Percentiles rank a stretch among this genome's conserved stretches.
These are phyloP conservation scores for Spergularia azorica DNA, from an alignment of 179 eudicot genomes.

Conservation along the genomic window DNA sequence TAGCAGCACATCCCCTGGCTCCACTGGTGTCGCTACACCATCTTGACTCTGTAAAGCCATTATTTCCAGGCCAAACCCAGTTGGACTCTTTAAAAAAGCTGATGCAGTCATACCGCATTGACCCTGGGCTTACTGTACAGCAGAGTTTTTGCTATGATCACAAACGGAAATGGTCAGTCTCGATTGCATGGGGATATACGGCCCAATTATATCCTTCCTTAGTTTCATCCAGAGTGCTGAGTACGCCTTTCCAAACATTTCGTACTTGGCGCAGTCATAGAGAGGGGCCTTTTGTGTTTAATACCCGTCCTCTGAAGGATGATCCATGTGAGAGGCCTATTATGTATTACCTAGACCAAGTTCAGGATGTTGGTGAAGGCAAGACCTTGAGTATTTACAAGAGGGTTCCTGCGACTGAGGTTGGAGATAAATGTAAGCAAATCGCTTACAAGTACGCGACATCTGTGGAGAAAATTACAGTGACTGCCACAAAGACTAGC, in stretches of 20 bases:
- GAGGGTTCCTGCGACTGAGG: conserved; percentile 35
- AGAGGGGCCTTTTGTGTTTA: conserved; percentile 77
- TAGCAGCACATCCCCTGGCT: conserved; percentile 81
- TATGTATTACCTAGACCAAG: conserved; percentile 51
- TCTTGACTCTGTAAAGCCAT: conserved; percentile 58
- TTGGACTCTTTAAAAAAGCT: conserved; percentile 50
- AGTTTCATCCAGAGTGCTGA: conserved; percentile 48
- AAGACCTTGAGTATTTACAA: conserved; percentile 49
- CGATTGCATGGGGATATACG: conserved; percentile 91
- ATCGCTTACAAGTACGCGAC: conserved; percentile 34
- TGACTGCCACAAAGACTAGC: conserved; percentile 59
- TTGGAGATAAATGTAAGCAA: conserved; percentile 40
- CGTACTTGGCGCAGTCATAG: conserved; percentile 70
- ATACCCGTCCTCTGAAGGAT: conserved; percentile 57
- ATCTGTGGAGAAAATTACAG: conserved; percentile 44
- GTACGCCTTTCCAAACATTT: conserved; percentile 66
- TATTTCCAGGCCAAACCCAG: conserved; percentile 63
- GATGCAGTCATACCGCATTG: conserved; percentile 49
- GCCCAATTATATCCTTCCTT: conserved; percentile 68
- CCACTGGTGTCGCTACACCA: conserved; percentile 98
- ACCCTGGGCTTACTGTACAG: conserved; percentile 66
- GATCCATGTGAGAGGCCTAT: conserved; percentile 62
- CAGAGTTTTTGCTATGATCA: conserved; percentile 71
- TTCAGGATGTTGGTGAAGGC: conserved; percentile 40
- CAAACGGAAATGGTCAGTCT: conserved; percentile 69